A percentile compares a stretch with the other conserved stretches of the same genome.
phyloP scores from a whole-genome alignment of 148 eudicot species.

The Rhododendron molle region DNA sequence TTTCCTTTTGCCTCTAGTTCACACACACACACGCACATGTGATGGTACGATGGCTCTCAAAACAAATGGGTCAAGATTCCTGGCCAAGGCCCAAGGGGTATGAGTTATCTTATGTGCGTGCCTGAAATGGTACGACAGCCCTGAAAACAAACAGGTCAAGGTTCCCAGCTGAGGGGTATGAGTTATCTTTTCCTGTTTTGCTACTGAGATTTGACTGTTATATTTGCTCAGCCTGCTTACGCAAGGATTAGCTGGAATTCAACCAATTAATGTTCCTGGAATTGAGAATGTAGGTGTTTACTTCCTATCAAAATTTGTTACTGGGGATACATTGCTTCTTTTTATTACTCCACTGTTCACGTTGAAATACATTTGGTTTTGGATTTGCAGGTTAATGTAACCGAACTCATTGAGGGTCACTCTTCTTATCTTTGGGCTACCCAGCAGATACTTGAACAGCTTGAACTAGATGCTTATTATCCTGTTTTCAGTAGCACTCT shows the following conservation, averaged over 20 bases:
- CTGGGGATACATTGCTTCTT: neutral
- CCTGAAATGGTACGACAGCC: neutral
- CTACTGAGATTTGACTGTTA: neutral
- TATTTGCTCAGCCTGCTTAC: conserved; percentile 66
- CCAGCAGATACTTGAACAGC: conserved; percentile 66
- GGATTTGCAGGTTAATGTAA: conserved; percentile 63
- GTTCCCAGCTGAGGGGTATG: neutral
- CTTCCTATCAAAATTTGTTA: conserved; percentile 2
- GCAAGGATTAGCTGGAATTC: conserved; percentile 96
- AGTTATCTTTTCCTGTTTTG: neutral
- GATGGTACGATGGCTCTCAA: too few relatives aligned
- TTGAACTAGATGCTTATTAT: conserved; percentile 72
- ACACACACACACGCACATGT: neutral
- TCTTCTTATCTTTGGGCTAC: conserved; percentile 89
- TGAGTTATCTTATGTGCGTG: neutral
- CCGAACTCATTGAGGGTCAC: conserved; percentile 77
- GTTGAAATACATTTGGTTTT: neutral
- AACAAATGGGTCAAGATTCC: neutral
- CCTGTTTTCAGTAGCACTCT: conserved; percentile 47
- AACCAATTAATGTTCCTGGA: conserved; percentile 74
- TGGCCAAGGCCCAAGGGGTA: too few relatives aligned
- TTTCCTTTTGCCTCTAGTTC: neutral
- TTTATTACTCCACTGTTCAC: neutral
- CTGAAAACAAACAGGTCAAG: neutral
- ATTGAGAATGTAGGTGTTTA: conserved; percentile 71